Conservation (phyloP, 345 rosid genomes). For the Gynandropsis gynandra region DNA sequence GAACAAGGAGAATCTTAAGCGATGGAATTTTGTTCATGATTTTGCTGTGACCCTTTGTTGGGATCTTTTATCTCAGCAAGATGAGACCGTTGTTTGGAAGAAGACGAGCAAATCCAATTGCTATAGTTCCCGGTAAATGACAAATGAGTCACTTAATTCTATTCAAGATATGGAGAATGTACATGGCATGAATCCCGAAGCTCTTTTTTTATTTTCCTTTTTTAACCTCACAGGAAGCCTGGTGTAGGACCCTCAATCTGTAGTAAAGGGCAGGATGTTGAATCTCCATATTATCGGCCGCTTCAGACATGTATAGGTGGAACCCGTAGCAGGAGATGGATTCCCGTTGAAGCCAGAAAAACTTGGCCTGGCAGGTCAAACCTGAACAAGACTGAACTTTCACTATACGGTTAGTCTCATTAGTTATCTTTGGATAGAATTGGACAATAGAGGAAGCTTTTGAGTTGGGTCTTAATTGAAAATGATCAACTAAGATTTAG, state of each 20-base stretch:
- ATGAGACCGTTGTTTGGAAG: constrained; percentile 93
- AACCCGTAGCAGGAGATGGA: constrained; percentile 76
- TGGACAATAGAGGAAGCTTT: no score
- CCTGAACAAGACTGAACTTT: constrained; percentile 68
- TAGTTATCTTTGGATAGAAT: not conserved
- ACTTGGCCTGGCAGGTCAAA: constrained; percentile 84
- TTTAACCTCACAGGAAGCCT: constrained; percentile 48
- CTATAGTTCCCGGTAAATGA: constrained; percentile 63
- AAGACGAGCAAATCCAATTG: constrained; percentile 72
- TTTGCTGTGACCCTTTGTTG: constrained; percentile 82
- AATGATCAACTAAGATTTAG: no score
- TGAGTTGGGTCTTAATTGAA: no score
- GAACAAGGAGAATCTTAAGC: constrained; percentile 53
- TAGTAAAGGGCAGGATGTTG: constrained; percentile 67
- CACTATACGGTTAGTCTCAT: constrained; percentile 57
- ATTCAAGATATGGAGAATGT: constrained; percentile 19
- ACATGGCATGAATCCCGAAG: constrained; percentile 12
- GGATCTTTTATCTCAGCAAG: constrained; percentile 85
- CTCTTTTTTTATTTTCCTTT: not conserved
- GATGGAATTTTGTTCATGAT: constrained; percentile 66
- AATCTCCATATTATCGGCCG: constrained; percentile 84
- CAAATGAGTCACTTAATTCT: not conserved
- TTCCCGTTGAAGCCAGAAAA: constrained; percentile 66
- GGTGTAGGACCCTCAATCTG: constrained; percentile 75
- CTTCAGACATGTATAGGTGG: constrained; percentile 85